A percentile compares a stretch with the other conserved stretches of the same genome.
Evolutionary conservation across 495 filamentous ascomycete species (phyloP).

Genomic region (Peziza echinospora): DNA sequence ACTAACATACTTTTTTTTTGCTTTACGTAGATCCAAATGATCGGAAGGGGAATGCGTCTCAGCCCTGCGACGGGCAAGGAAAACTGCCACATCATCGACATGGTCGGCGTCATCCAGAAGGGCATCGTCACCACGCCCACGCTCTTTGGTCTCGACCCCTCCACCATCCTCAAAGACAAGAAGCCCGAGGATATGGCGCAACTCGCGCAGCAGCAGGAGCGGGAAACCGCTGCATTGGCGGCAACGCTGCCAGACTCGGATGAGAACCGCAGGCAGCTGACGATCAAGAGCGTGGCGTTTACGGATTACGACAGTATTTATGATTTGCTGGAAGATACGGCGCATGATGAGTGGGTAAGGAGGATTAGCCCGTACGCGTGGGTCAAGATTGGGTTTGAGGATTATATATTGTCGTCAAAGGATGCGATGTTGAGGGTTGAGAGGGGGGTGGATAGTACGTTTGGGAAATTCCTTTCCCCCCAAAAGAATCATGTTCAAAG

Average conservation of each 20-base stretch:
- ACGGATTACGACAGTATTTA: slow-evolving; percentile 76
- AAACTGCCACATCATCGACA: slow-evolving; percentile 89
- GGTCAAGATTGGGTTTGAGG: slow-evolving; percentile 39
- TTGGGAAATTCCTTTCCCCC: neutral
- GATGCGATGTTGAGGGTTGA: neutral
- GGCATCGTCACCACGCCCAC: slow-evolving; percentile 82
- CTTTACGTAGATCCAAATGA: slow-evolving; percentile 57
- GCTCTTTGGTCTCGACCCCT: slow-evolving; percentile 77
- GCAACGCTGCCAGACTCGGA: neutral
- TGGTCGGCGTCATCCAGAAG: slow-evolving; percentile 62
- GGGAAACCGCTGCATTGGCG: slow-evolving; percentile 5
- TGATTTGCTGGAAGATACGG: slow-evolving; percentile 68
- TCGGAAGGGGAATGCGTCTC: slow-evolving; percentile 76
- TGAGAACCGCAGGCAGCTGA: neutral
- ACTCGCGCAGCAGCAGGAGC: slow-evolving; percentile 22
- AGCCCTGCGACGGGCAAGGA: slow-evolving; percentile 41
- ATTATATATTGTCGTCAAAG: neutral
- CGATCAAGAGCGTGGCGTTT: slow-evolving; percentile 34
- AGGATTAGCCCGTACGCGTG: slow-evolving; percentile 50
- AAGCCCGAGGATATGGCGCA: slow-evolving; percentile 30
- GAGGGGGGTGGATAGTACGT: neutral
- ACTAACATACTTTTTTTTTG: too few species aligned
- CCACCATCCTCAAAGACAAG: slow-evolving; percentile 46
- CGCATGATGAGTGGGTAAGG: slow-evolving; percentile 55
- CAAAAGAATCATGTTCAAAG: too few species aligned